Base-by-base conservation (phyloP, 495 filamentous ascomycete genomes). In the Tuber melanosporum region DNA sequence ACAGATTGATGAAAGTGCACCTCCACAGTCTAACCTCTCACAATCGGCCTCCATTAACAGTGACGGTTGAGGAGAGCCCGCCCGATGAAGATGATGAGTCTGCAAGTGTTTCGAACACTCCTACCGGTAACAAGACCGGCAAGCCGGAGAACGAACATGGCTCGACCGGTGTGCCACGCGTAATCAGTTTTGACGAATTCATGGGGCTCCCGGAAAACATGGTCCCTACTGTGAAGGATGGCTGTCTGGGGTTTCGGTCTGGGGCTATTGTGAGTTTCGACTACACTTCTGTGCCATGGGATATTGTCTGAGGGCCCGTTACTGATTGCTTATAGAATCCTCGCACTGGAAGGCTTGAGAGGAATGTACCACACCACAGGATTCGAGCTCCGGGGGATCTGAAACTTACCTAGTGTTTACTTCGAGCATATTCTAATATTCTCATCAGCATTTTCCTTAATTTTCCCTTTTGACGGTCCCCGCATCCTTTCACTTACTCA, bases 141-240 rank as follows among this genome's bases (percentile, higher is more conserved):
- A 66, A 66, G 26, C 57, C 57, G 14, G 57, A 7, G 57, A 66
- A 17, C 57, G 57, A 66, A 8, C 57, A 19, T 36, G 26, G 57
- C 26, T 36, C 57, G n/a, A 66, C 26, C 5, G 32, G 26, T 14
- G 32, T 36, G 57, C 12, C 57, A 7, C 12, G 57, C 12, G 26
- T 36, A 66, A 76, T 44, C n/a, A 76, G 9, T n/a, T 71, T 81
- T 70, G 80, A 82, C 32, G 74, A 78, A 17, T 82, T 76, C 45
- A 79, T 82, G 74, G 80, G 80, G 45, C 71, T 82, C 49, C 80
- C 80, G 46, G 76, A 82, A 32, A 81, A 82, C 75, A 78, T 81
- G 76, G 79, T 82, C 17, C 80, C 80, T 76, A 41, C 76, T 52
- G 80, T 82, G 19, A 82, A 82, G 75, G 80, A 81, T 41, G 80